Conservation (phyloP, 345 rosid genomes). For the Pistacia integerrima region DNA sequence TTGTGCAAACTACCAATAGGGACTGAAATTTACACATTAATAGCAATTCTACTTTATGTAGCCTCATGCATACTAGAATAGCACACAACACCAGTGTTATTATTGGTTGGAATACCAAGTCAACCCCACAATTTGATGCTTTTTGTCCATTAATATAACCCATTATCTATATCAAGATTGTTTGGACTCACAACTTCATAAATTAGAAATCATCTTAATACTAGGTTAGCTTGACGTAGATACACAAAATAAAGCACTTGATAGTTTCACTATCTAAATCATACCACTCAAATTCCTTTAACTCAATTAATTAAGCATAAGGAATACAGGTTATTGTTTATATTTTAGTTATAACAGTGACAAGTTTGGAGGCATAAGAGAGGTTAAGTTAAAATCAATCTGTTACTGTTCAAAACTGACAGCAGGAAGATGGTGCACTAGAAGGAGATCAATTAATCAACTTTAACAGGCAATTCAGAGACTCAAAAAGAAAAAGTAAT, state of each 20-base stretch:
- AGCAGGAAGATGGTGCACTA: neutral
- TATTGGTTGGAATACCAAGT: neutral
- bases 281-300: neutral
- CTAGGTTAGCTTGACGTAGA: neutral
- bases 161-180: neutral
- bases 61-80: neutral
- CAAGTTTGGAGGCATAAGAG: neutral
- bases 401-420: neutral
- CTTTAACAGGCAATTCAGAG: neutral
- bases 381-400: neutral
- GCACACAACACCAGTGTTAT: neutral
- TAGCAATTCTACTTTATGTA: neutral
- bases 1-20: neutral
- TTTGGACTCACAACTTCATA: neutral
- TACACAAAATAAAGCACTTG: neutral
- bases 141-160: conserved; percentile 1
- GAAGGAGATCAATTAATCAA: neutral
- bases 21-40: neutral
- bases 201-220: neutral
- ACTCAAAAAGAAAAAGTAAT: neutral
- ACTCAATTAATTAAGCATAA: neutral
- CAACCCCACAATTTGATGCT: neutral
- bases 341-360: neutral
- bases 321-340: neutral
- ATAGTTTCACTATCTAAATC: neutral